Evolutionary conservation across 2,329 filamentous ascomycete genomes (phyloP).

Genomic region (Cordyceps militaris): DNA sequence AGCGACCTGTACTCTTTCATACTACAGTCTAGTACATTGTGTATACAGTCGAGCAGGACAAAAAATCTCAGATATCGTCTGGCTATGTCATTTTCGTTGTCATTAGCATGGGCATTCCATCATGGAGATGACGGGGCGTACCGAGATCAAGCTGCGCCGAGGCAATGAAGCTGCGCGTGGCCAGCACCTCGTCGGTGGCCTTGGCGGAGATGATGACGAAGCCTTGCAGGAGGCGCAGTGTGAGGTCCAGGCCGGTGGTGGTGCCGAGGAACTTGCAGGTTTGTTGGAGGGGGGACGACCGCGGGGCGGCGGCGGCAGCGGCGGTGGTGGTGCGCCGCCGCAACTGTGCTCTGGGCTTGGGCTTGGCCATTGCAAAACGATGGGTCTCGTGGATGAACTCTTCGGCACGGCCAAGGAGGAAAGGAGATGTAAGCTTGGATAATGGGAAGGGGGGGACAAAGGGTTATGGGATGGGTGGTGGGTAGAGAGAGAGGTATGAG

Average conservation of each 20-base stretch:
- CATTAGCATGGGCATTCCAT: neutral
- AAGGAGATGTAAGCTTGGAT: too few species aligned
- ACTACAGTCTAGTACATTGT: neutral
- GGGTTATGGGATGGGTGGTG: neutral
- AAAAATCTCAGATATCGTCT: conserved; percentile 13
- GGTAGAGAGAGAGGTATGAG: neutral
- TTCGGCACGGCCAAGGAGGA: neutral
- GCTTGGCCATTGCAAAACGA: neutral
- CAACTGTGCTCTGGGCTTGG: neutral
- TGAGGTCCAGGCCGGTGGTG: conserved; percentile 11
- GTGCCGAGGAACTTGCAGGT: conserved; percentile 6
- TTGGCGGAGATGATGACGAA: conserved; percentile 4
- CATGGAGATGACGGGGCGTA: neutral
- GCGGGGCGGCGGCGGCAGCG: neutral
- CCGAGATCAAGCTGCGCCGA: conserved; percentile 8
- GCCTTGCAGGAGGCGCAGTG: conserved; percentile 3
- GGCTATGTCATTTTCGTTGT: neutral
- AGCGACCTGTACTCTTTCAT: neutral
- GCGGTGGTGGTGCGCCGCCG: neutral
- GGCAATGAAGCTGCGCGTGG: neutral
- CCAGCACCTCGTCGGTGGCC: neutral
- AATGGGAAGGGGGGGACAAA: neutral
- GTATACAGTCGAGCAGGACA: conserved; percentile 8
- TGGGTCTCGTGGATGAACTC: too few species aligned
- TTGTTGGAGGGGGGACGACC: neutral